Conservation (phyloP, 2,329 filamentous ascomycete species). For the Microcyclospora tardicrescens region DNA sequence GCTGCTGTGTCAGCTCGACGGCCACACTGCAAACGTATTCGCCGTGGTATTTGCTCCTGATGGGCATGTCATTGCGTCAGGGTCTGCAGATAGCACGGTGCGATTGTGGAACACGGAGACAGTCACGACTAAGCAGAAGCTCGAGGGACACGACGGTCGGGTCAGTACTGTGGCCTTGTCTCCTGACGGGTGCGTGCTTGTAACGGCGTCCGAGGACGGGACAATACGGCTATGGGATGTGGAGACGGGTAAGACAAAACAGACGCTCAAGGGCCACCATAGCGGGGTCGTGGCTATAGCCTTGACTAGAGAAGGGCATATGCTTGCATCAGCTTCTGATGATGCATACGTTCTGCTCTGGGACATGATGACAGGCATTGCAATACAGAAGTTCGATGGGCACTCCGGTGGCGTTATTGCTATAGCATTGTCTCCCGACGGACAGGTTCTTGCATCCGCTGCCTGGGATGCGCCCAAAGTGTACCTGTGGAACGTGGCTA, state of each 20-base stretch:
- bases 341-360: neutral
- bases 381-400: neutral
- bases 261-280: neutral
- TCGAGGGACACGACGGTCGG: neutral
- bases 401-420: neutral
- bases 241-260: neutral
- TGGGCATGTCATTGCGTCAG: slow-evolving; percentile 1
- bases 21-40: slow-evolving; percentile 6
- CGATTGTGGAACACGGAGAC: neutral
- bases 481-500: slow-evolving; percentile 2
- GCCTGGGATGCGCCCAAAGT: neutral
- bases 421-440: neutral
- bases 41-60: slow-evolving; percentile 10
- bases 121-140: neutral
- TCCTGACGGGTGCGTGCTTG: neutral
- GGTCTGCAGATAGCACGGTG: neutral
- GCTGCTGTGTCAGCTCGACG: slow-evolving; percentile 11
- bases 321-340: neutral
- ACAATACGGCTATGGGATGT: slow-evolving; percentile 4
- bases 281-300: slow-evolving; percentile 8
- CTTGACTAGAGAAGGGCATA: slow-evolving; percentile 8
- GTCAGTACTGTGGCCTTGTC: neutral
- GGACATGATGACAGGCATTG: slow-evolving; percentile 4
- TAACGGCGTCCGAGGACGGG: slow-evolving; percentile 6
- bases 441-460: neutral